Base-by-base conservation (phyloP, 768 basidiomycete species). In the Trametes elegans region DNA sequence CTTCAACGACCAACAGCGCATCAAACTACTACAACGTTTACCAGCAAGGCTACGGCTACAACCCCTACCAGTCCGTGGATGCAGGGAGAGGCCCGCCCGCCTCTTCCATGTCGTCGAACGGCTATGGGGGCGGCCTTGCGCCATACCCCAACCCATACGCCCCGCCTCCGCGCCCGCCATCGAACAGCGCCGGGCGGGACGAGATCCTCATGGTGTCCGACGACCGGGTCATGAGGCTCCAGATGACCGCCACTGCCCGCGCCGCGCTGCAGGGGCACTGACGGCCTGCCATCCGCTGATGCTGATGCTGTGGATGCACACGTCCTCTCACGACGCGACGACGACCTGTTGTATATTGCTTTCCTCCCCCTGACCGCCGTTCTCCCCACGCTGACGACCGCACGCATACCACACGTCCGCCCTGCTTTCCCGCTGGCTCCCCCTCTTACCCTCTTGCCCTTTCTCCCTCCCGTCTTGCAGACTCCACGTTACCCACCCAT, bases 171-270 rank as follows among this genome's bases (percentile, higher is more conserved):
- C 41, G 41, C 35, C 61, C 60, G 29, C 70, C 77, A 57, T 74
- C 74, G 38, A 80, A 82, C 39, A 26, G 53, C 63, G 74, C 76
- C 10, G 84, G 79, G 11, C 79, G 88, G 24, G 88, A 91, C 56
- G 93, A 97, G 70, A 92, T 97, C 66, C 73, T 96, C 58, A 84
- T 95, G 71, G 88, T 92, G 31, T 92, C 90, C 4, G 94, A 95
- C 62, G 93, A 96, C 71, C 82, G 88, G 29, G 84, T 93, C 55
- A 73, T 93, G 66, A 79, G 85, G 38, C 70, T 93, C 49, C 82
- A 85, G 43, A 73, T 86, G 58, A 70, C 76, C 53, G 67, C 59
- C 36, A 51, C 73, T 9, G 53, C 59, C 5, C 57, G 48, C 28
- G 47, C 47, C 16, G 52, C 57, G 29, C 9, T 54, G 24, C 45